Percentiles rank a stretch among this genome's conserved stretches.
These are phyloP conservation scores for Euphorbia tirucalli DNA, from an alignment of 345 rosid genomes.

Conservation along the genomic window DNA sequence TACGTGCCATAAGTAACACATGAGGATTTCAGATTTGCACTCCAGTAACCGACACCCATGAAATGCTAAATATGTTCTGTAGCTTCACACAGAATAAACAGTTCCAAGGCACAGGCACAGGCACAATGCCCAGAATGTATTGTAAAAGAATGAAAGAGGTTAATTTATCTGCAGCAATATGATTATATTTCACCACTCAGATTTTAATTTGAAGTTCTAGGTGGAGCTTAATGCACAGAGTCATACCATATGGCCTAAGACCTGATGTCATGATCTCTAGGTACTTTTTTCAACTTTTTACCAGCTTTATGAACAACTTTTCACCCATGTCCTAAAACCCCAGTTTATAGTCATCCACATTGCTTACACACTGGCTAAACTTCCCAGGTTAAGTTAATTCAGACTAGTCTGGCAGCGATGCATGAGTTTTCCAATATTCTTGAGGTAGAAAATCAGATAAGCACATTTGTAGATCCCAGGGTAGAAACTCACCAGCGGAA, in stretches of 20 bases:
- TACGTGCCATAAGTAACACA: slow-evolving; percentile 21
- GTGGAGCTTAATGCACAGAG: too few species aligned
- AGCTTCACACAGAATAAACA: too few species aligned
- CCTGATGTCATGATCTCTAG: neutral
- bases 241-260: neutral
- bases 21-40: neutral
- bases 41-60: neutral
- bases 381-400: neutral
- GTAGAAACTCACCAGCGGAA: neutral
- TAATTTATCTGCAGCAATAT: too few species aligned
- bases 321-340: neutral
- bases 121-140: neutral
- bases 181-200: neutral
- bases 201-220: neutral
- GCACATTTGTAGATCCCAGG: neutral
- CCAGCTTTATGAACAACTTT: neutral
- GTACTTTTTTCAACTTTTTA: neutral
- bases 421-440: neutral
- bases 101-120: too few species aligned
- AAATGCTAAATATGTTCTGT: too few species aligned
- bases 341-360: neutral
- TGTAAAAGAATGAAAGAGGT: neutral
- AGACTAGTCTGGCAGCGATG: neutral
- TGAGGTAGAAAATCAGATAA: neutral
- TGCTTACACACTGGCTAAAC: neutral